Base-by-base conservation (phyloP, 1,284 basidiomycete genomes). In the Leccinum pseudoinsigne region DNA sequence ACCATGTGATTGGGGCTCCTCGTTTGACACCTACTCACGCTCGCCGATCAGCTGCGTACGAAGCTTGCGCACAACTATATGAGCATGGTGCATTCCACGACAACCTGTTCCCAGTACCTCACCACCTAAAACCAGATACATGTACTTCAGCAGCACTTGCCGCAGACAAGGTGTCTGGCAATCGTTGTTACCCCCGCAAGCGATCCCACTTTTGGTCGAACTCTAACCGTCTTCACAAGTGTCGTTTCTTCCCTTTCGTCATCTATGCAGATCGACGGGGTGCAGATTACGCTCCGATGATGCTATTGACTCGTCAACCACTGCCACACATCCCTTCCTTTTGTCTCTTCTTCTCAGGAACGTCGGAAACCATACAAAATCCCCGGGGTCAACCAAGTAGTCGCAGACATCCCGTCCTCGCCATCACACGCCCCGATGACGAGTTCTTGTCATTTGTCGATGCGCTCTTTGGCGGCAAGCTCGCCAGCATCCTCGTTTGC, bases 401-500 rank as follows among this genome's bases (percentile, higher is more conserved):
- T 40, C 38, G 38, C 14, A 40, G 38, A 40, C 55, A 36, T 47
- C 70, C 40, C n/a, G 55, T 36, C n/a, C 28, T 9, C 64, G 61
- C 28, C 26, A 5, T 9, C 31, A 76, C 9, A 76, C 76, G 6
- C 54, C 28, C 53, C 28, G 79, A 81, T 23, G 79, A 83, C 21
- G 81, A 86, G 47, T 77, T 92, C 34, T 74, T 86, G 6, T 89
- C 94, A 0, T 92, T 96, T 68, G 85, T 93, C 11, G 94, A 97
- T 74, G 90, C 92, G 79, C 82, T 97, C 60, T 98, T 97, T 71
- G 91, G 93, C 59, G 95, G 95, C 6, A 86, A 87, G 67, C 82
- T 97, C 53, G 89, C 93, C 4, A 92, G 89, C 77, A 90, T 96
- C 70, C 89, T 98, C 56, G 92, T 98, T 4, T 98, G 95, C 76